Evolutionary conservation across 805 yeast genomes (phyloP).

Genomic region (Saccharomycopsis babjevae): DNA sequence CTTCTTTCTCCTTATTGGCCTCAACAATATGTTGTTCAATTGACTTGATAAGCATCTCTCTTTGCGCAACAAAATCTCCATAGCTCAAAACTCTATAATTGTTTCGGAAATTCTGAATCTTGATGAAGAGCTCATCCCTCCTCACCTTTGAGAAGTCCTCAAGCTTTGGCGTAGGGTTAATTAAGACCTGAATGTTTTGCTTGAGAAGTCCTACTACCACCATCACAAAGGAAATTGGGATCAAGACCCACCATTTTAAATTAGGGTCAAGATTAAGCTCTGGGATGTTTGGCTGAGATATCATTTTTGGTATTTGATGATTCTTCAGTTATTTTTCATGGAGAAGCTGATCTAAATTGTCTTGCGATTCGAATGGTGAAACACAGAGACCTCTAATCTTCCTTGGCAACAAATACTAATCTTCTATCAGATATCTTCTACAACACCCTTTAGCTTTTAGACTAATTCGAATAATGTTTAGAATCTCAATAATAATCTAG

Average conservation of each 20-base stretch:
- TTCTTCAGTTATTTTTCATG: too few species aligned
- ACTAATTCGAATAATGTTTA: too few species aligned
- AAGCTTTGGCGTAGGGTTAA: conserved; percentile 49
- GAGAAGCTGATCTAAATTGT: too few species aligned
- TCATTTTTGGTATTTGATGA: not conserved
- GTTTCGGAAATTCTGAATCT: conserved; percentile 46
- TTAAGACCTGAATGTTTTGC: conserved; percentile 51
- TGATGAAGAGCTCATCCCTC: conserved; percentile 54
- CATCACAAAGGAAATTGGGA: conserved; percentile 88
- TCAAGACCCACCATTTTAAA: conserved; percentile 77
- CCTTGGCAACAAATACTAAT: too few species aligned
- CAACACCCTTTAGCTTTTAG: too few species aligned
- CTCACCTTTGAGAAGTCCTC: conserved; percentile 40
- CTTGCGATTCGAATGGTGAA: too few species aligned
- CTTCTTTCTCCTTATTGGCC: conserved; percentile 44
- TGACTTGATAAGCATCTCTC: conserved; percentile 35
- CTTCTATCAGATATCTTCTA: too few species aligned
- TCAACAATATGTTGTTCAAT: conserved; percentile 34
- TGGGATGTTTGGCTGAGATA: conserved; percentile 25
- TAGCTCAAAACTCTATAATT: conserved; percentile 44
- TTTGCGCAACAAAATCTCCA: conserved; percentile 45
- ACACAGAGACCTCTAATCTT: too few species aligned
- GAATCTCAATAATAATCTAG: too few species aligned
- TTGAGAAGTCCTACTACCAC: conserved; percentile 75
- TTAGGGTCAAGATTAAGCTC: conserved; percentile 68